Base-by-base conservation (phyloP, 148 eudicot species). In the Pharnaceum exiguum region DNA sequence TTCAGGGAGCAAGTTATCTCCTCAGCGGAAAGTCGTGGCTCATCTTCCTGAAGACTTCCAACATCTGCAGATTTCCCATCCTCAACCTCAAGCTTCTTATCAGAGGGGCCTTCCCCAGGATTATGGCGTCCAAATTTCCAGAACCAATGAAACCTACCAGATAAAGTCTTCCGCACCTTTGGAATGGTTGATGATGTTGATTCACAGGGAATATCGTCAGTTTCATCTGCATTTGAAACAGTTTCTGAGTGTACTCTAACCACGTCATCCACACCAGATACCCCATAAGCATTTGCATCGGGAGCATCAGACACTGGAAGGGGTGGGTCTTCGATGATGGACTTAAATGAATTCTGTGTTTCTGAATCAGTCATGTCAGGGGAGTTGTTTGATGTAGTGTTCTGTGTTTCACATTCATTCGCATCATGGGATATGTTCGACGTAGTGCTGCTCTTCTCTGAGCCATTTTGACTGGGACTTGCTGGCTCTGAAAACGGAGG, bases 111-210 rank as follows among this genome's bases (percentile, higher is more conserved):
- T 29, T 85, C 90, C 29, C 59, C 70, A 39, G 71, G 69, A 32
- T 56, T 53, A 57, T 82, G 78, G 54, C 82, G 63, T 30, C 96
- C 90, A 27, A 85, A 64, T 75, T 72, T 91, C 94, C 83, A 75
- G 35, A 85, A 63, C 98, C 98, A 91, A 22, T 72, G 87, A 40
- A 91, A 79, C 69, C 78, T 87, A 31, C 90, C 90, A 3, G 84
- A 69, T 16, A 68, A 38, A 51, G 55, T 29, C 47, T 71, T 83
- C 59, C 72, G 71, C 23, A 74, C 85, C 66, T 80, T 77, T n/a
- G n/a, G n/a, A n/a, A n/a, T n/a, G n/a, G n/a, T n/a, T n/a, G n/a
- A n/a, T n/a, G n/a, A n/a, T n/a, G n/a, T n/a, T n/a, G n/a, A n/a
- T n/a, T n/a, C n/a, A n/a, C n/a, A n/a, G n/a, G n/a, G n/a, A n/a